Conservation (phyloP, 257 asterid species). For the Fraxinus excelsior region DNA sequence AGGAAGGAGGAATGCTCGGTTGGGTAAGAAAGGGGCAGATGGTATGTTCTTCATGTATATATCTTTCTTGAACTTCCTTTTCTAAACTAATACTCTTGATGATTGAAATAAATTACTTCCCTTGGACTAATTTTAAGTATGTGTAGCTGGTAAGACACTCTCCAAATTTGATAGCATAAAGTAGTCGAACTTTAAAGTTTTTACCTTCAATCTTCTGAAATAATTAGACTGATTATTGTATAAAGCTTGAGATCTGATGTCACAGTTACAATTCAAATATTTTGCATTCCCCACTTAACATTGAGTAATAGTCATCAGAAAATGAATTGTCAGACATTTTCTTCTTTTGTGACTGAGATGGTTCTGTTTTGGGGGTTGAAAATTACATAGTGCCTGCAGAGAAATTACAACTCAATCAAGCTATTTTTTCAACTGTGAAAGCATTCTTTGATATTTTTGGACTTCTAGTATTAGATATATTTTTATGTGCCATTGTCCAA, state of each 20-base stretch:
- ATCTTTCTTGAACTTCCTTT: constrained; percentile 14
- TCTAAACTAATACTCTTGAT: neutral
- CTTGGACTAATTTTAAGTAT: constrained; percentile 2
- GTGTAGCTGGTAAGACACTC: neutral
- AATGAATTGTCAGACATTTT: neutral
- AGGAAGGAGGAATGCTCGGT: constrained; percentile 99
- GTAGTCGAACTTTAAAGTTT: neutral
- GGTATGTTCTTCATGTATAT: constrained; percentile 55
- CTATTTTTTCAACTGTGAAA: neutral
- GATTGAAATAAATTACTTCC: neutral
- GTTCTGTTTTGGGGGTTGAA: neutral
- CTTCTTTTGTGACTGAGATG: neutral
- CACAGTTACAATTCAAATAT: constrained; percentile 3
- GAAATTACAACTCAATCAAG: neutral
- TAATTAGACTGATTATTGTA: neutral
- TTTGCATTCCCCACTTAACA: constrained; percentile 9
- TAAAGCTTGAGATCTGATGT: neutral
- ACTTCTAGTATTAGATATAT: neutral
- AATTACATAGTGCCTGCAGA: neutral
- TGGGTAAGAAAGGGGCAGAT: constrained; percentile 99
- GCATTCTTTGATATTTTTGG: neutral
- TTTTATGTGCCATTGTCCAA: neutral
- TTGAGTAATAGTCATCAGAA: neutral
- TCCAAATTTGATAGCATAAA: neutral
- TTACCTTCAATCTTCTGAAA: neutral